phyloP scores from a whole-genome alignment of 192 early-diverging fungal genomes.

The Spizellomyces sp. region DNA sequence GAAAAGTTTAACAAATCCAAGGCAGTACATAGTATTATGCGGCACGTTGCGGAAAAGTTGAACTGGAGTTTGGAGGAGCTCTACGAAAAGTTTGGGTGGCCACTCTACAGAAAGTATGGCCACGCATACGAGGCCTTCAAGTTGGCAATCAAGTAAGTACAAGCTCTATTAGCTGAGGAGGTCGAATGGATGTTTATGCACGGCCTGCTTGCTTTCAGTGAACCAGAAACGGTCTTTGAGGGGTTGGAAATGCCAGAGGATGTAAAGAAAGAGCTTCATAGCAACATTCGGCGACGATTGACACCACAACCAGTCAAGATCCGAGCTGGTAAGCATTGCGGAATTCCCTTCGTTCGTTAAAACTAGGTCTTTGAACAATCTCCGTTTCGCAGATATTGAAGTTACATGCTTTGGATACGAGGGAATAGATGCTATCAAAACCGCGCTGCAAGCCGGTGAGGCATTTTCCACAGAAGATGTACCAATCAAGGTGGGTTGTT shows the following conservation, averaged over 20 bases:
- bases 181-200: background rate
- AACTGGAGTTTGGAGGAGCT: constrained; percentile 80
- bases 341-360: background rate
- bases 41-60: constrained; percentile 86
- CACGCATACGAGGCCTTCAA: constrained; percentile 99
- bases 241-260: constrained; percentile 66
- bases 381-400: constrained; percentile 72
- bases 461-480: constrained; percentile 74
- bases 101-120: constrained; percentile 91
- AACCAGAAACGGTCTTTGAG: constrained; percentile 85
- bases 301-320: constrained; percentile 96
- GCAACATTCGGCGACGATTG: constrained; percentile 85
- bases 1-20: constrained; percentile 95
- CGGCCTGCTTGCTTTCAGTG: constrained; percentile 45
- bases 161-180: too few species aligned
- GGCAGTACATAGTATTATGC: constrained; percentile 80
- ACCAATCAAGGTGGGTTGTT: constrained; percentile 60
- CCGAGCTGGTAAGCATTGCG: constrained; percentile 66
- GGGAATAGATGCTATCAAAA: constrained; percentile 95
- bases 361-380: background rate
- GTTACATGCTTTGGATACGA: constrained; percentile 91
- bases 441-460: constrained; percentile 86
- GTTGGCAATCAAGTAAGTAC: constrained; percentile 76
- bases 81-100: constrained; percentile 88
- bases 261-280: constrained; percentile 73